Base-by-base conservation (phyloP, 805 yeast species). In the Candida morakotiae region DNA sequence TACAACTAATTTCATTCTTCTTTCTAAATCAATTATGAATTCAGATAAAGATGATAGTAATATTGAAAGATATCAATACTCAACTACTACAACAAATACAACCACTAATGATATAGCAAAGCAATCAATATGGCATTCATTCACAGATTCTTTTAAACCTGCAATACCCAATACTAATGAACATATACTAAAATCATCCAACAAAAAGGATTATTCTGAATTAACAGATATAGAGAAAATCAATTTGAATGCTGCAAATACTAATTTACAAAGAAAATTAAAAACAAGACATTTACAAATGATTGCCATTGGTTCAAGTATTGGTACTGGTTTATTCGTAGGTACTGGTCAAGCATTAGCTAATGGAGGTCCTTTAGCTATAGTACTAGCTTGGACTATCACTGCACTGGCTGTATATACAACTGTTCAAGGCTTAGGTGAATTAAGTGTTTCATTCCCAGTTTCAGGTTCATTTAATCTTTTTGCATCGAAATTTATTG, bases 251-350 rank as follows among this genome's bases (percentile, higher is more conserved):
- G 28, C 74, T 2, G 79, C 83, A 18, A 64, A 67, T 40, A 64
- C 85, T 4, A 88, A 85, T 2, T 63, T 83, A 42, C 63, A 73
- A 32, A 69, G 75, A 45, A 64, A 72, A 10, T 57, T 79, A 51
- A 77, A 76, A 47, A 57, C 63, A 30, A 72, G 87, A 52, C 85
- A 79, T 48, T 54, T 81, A 49, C 78, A 79, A 46, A 78, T 81
- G 75, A 73, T 81, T 43, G 79, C 86, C 24, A 75, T 81, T 31
- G 85, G 85, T 27, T 80, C 83, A 31, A 71, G 81, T 28, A 75
- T 81, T 26, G 86, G 86, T 41, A 79, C 85, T 2, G 86, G 87
- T 52, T 59, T 81, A 39, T 78, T 79, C 42, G 74, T 81, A 34
- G 83, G 83, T 42, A 73, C 84, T 2, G 86, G 83, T 38, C 56